These are phyloP conservation scores for Annulohypoxylon bovei DNA, from an alignment of 495 filamentous ascomycete species.

Conservation along the genomic window DNA sequence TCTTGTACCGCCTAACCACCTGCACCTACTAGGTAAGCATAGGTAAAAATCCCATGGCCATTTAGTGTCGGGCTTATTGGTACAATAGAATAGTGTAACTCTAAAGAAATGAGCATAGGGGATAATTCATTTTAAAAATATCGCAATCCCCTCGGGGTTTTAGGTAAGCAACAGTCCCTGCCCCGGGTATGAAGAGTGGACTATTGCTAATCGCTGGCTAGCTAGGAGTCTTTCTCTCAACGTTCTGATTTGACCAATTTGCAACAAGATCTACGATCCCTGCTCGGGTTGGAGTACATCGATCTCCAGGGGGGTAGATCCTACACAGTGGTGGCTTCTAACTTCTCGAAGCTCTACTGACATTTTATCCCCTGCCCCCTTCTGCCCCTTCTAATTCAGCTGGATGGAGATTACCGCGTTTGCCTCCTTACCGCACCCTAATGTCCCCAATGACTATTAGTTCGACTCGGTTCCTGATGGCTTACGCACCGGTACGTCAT, in stretches of 20 bases:
- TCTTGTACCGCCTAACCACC: not conserved
- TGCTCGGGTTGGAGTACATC: constrained; percentile 38
- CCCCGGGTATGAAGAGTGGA: not conserved
- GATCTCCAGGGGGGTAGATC: constrained; percentile 39
- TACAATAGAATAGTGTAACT: not conserved
- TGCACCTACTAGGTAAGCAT: too few relatives aligned
- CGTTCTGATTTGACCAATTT: constrained; percentile 34
- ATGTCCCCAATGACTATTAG: constrained; percentile 12
- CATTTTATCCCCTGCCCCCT: constrained; percentile 24
- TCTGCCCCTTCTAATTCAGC: constrained; percentile 38
- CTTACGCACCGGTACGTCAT: constrained; percentile 34
- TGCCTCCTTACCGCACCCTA: constrained; percentile 18
- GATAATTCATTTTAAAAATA: constrained; percentile 1
- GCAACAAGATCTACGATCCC: constrained; percentile 37
- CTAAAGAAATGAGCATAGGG: not conserved
- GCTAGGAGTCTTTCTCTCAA: constrained; percentile 11
- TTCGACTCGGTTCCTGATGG: constrained; percentile 35
- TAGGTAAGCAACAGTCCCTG: not conserved
- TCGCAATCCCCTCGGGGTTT: not conserved
- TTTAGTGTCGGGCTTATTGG: not conserved
- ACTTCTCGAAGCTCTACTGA: constrained; percentile 34
- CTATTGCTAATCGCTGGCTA: constrained; percentile 11
- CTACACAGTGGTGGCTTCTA: constrained; percentile 38
- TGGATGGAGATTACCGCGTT: constrained; percentile 34
- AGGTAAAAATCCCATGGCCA: not conserved